These are phyloP conservation scores for Chernovozyma aurita DNA, from an alignment of 1,139 yeast genomes.

Conservation along the genomic window DNA sequence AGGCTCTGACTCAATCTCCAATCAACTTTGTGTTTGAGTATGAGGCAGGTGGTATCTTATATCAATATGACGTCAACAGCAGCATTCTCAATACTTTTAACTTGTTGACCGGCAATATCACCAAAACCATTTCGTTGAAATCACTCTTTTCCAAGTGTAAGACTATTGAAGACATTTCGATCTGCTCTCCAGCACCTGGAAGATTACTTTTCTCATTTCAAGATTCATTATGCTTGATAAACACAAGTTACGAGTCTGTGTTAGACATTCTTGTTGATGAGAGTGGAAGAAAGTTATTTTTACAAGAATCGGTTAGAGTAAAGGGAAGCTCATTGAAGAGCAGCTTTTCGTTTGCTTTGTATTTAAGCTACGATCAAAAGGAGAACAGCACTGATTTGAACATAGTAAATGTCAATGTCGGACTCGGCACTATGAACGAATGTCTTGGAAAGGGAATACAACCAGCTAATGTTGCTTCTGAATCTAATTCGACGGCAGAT, in stretches of 20 bases:
- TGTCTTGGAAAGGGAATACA: slow-evolving; percentile 60
- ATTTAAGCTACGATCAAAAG: slow-evolving; percentile 36
- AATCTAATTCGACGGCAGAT: too few relatives aligned
- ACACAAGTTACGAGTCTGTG: slow-evolving; percentile 40
- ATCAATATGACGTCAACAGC: slow-evolving; percentile 17
- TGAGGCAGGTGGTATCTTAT: slow-evolving; percentile 19
- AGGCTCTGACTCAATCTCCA: slow-evolving; percentile 7
- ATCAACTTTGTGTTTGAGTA: slow-evolving; percentile 24
- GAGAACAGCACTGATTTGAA: slow-evolving; percentile 43
- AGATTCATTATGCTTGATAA: slow-evolving; percentile 38
- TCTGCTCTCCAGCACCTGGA: slow-evolving; percentile 39
- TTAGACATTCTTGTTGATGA: slow-evolving; percentile 28
- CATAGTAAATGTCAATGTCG: slow-evolving; percentile 55
- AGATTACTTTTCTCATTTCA: slow-evolving; percentile 40
- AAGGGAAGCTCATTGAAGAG: slow-evolving; percentile 40
- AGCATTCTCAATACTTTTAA: background rate
- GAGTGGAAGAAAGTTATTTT: slow-evolving; percentile 22
- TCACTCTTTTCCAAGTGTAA: too few relatives aligned
- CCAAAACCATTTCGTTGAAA: too few relatives aligned
- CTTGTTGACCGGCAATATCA: background rate
- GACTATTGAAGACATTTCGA: slow-evolving; percentile 19
- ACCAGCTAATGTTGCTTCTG: slow-evolving; percentile 6
- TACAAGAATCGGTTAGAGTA: slow-evolving; percentile 36
- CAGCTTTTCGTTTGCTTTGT: slow-evolving; percentile 39
- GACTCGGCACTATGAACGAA: slow-evolving; percentile 67